Base-by-base conservation (phyloP, 495 filamentous ascomycete species). In the Viridothelium virens region DNA sequence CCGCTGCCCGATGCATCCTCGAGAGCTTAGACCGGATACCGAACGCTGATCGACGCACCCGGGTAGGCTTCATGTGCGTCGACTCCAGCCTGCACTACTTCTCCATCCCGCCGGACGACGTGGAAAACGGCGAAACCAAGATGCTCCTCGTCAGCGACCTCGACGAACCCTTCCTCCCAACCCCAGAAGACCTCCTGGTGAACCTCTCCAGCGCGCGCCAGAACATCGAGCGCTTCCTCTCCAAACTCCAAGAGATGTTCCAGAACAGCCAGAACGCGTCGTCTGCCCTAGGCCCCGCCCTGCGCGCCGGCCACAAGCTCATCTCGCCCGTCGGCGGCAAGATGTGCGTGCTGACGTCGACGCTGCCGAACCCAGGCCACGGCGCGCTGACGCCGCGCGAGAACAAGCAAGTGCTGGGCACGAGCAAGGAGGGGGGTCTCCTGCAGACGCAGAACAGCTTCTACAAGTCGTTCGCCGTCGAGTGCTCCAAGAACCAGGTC, bases 391-490 rank as follows among this genome's bases (percentile, higher is more conserved):
- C 95, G 37, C 90, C 92, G 86, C 84, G 94, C 68, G 94, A 98
- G 78, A 92, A 97, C 74, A 97, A 97, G 82, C 96, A 97, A 77
- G 77, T 96, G 18, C 84, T 98, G 4, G 94, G 94, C 66, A 98
- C 94, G 2, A 91, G 85, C 74, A 96, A 96, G 77, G 94, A 98
- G 73, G 90, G 84, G 70, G 80, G 80, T 64, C 82, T 98, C 38
- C 80, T 98, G 61, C 93, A 97, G 74, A 97, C 95, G 0, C 90
- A 84, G 12, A 96, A 89, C 79, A 89, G 89, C 69, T 98, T 98
- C 77, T 98, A 98, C 84, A 98, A 98, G 81, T 96, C 91, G 73
- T 98, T 98, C 75, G 94, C 94, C 2, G 95, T 98, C 5, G 94
- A 98, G 74, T 98, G 94, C 76, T 97, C 93, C 56, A 98, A 98